A percentile compares a stretch with the other conserved stretches of the same genome.
Conservation (phyloP, 1,284 basidiomycete genomes). For the Fomitopsis pinicola region DNA sequence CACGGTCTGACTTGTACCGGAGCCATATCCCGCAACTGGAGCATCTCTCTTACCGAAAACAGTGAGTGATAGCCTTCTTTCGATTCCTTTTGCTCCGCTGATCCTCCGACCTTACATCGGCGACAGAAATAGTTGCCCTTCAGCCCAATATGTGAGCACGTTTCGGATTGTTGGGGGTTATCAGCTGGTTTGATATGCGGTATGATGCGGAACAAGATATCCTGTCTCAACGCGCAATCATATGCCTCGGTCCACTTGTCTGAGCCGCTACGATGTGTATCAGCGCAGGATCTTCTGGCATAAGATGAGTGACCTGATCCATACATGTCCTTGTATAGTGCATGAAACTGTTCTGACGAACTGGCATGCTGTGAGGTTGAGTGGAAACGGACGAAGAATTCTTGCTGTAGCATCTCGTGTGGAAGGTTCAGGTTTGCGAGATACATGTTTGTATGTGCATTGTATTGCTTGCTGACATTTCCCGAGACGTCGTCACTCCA, state of each 20-base stretch:
- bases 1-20: too few species aligned
- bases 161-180: conserved; percentile 32
- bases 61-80: conserved; percentile 9
- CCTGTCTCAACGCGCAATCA: conserved; percentile 20
- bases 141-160: conserved; percentile 21
- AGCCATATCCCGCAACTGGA: too few species aligned
- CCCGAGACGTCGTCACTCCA: conserved; percentile 25
- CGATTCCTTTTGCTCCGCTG: conserved; percentile 17
- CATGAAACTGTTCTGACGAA: conserved; percentile 26
- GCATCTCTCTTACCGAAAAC: background rate
- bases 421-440: conserved; percentile 14
- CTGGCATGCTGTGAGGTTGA: conserved; percentile 28
- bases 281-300: too few species aligned
- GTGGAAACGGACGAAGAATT: conserved; percentile 19
- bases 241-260: conserved; percentile 11
- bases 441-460: conserved; percentile 20
- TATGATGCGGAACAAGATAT: conserved; percentile 23
- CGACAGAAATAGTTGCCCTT: conserved; percentile 13
- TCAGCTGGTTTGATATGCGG: conserved; percentile 27
- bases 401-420: conserved; percentile 9
- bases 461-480: conserved; percentile 20
- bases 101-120: conserved; percentile 18
- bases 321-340: conserved; percentile 4
- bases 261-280: too few species aligned
- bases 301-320: background rate